Evolutionary conservation across 2,329 filamentous ascomycete species (phyloP), one percentile per base, ranked within the genome.

Genomic region (Penicillium sp.): DNA sequence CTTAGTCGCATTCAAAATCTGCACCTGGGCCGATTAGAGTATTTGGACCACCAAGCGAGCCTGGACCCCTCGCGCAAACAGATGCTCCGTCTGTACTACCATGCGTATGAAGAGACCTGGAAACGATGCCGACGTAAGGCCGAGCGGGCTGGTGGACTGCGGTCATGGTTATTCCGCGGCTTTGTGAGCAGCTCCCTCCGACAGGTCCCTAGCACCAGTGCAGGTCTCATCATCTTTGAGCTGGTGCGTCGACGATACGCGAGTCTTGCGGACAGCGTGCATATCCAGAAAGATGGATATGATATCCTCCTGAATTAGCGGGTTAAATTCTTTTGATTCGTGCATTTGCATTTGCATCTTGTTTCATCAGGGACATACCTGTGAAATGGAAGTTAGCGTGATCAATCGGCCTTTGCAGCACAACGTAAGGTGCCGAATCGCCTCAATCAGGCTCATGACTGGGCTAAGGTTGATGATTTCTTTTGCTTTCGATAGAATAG

Each of bases 181-280:
- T 87, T 87, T 65, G 75, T 83, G 64, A 74, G 76, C 66, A 80
- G 73, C 53, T 85, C 84, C 0, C 73, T 87, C 35, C 77, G 82
- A 31, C 85, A 87, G 67, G 82, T 86, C 13, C 86, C 86, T 2
- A 87, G 84, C 62, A 87, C 86, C 2, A 85, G 82, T 61, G 84
- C 85, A 1, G 86, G 84, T 0, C 71, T 88, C 52, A 84, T 88
- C 55, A 85, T 87, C 4, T 88, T 88, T 63, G 86, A 88, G 68
- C 68, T 88, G 33, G 81, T 87, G 39, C 74, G 86, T 51, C 75
- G 85, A 50, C 86, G 85, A 68, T 87, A 87, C 68, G 82, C 81
- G 3, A 79, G 77, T 59, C 67, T 77, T 50, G 75, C 76, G n/a
- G 82, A 84, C 55, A 76, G 74, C 56, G 81, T 80, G 60, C 80